These are phyloP conservation scores for Spirogloea muscicola DNA, from an alignment of 139 green algal genomes.

Conservation along the genomic window DNA sequence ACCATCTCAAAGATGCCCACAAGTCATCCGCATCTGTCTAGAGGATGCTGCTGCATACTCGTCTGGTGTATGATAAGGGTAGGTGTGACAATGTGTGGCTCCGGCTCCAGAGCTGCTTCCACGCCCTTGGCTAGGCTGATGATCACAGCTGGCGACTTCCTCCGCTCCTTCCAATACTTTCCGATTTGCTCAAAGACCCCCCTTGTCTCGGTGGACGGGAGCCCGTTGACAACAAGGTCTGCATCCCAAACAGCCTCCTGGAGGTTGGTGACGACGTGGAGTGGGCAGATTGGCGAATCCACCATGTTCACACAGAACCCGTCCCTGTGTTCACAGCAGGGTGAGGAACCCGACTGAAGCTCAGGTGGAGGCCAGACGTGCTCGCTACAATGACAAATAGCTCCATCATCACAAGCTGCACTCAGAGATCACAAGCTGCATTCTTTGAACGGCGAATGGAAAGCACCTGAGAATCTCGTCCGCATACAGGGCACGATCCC, in stretches of 20 bases:
- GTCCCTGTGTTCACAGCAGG: constrained; percentile 6
- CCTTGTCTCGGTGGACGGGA: constrained; percentile 45
- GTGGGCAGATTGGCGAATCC: constrained; percentile 31
- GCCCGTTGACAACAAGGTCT: constrained; percentile 42
- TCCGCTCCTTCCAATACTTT: constrained; percentile 29
- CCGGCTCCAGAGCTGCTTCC: constrained; percentile 28
- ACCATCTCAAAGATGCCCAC: no score
- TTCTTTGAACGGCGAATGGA: neutral
- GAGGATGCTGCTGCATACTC: constrained; percentile 9
- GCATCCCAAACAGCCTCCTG: constrained; percentile 44
- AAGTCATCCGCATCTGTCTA: no score
- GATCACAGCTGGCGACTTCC: constrained; percentile 26
- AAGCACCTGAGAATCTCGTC: constrained; percentile 46
- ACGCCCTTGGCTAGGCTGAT: constrained; percentile 48
- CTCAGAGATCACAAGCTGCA: neutral
- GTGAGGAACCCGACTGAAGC: neutral
- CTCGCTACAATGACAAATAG: neutral
- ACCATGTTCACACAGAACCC: constrained; percentile 47
- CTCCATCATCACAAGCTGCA: neutral
- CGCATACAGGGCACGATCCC: constrained; percentile 20
- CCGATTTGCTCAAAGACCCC: constrained; percentile 40
- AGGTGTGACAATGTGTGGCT: constrained; percentile 45
- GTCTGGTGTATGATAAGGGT: constrained; percentile 46
- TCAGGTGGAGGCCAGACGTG: neutral
- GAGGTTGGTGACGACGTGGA: constrained; percentile 43